Evolutionary conservation across 1,284 basidiomycete genomes (phyloP), one percentile per base, ranked within the genome.

Genomic region (Fomitopsis schrenkii): DNA sequence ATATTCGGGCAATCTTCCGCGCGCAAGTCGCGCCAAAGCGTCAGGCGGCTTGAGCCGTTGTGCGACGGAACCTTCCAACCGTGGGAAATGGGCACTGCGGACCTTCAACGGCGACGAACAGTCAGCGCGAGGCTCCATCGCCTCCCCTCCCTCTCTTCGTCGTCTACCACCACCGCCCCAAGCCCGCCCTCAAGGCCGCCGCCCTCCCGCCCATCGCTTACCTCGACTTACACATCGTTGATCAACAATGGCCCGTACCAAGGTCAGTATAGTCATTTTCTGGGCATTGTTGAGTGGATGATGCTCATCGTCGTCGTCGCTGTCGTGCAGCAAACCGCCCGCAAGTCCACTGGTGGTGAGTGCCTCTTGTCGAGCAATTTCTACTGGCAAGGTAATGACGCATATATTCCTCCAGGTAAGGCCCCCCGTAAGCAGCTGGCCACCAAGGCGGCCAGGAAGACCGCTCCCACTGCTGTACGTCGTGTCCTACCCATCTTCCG

Each of bases 401-500:
- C 44, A 56, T 38, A 22, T n/a, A 41, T 54, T 62, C 63, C 46
- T 62, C 28, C 69, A 90, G 90, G 90, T 73, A 92, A 93, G 78
- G 90, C 90, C 62, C 90, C 90, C 64, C 90, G 91, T 83, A 94
- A 94, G 80, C 92, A 93, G 80, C 87, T 94, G 76, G 92, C 93
- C 53, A 93, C 94, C 79, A 95, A 95, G 83, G 92, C 91, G 58
- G 93, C 93, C 66, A 84, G 90, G 67, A 93, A 93, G 82, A 92
- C 90, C 38, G 88, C 75, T 62, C 52, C 52, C 42, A 70, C 87
- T 57, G 81, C 86, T 63, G 89, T 90, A 75, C 63, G 86, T 82
- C 67, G 64, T 64, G 67, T 64, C 67, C 30, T 40, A 55, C 57
- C 57, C 46, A 46, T 28, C 26, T 26, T 48, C 26, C 55, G 61